phyloP scores from a whole-genome alignment of 1,284 basidiomycete genomes.

The Ganoderma multipileum region DNA sequence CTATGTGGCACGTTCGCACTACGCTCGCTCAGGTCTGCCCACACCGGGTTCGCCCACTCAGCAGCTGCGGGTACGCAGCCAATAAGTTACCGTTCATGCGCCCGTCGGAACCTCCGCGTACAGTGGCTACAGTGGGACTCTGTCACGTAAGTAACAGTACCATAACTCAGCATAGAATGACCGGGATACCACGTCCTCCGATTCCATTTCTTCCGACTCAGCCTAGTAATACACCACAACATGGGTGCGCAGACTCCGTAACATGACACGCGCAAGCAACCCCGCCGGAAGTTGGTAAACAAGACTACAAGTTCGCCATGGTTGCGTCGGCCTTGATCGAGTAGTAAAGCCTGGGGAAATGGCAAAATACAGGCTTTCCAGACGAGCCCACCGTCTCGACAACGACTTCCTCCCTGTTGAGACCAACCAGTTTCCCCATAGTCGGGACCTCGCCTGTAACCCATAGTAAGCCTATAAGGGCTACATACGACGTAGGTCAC shows the following conservation, averaged over 20 bases:
- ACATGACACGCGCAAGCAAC: too few species aligned
- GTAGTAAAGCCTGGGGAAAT: conserved; percentile 55
- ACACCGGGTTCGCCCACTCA: too few species aligned
- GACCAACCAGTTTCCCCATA: conserved; percentile 54
- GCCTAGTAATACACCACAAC: too few species aligned
- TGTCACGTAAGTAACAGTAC: too few species aligned
- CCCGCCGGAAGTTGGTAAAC: background rate
- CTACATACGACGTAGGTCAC: background rate
- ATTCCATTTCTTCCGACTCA: too few species aligned
- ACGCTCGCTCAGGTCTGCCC: too few species aligned
- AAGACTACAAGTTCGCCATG: conserved; percentile 21
- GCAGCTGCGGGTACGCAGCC: too few species aligned
- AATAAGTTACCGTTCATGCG: too few species aligned
- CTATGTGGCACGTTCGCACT: background rate
- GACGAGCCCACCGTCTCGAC: conserved; percentile 51
- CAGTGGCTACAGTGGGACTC: too few species aligned
- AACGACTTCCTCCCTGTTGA: conserved; percentile 56
- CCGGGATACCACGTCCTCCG: too few species aligned
- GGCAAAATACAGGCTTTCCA: conserved; percentile 48
- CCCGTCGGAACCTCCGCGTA: too few species aligned
- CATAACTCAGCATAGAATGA: too few species aligned
- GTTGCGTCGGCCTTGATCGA: conserved; percentile 18
- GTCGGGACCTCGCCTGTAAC: conserved; percentile 49
- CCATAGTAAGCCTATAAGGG: background rate
- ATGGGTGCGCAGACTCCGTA: background rate